Percentiles rank a stretch among this genome's conserved stretches.
phyloP scores from a whole-genome alignment of 1,284 basidiomycete genomes.

The Coriolopsis trogii region DNA sequence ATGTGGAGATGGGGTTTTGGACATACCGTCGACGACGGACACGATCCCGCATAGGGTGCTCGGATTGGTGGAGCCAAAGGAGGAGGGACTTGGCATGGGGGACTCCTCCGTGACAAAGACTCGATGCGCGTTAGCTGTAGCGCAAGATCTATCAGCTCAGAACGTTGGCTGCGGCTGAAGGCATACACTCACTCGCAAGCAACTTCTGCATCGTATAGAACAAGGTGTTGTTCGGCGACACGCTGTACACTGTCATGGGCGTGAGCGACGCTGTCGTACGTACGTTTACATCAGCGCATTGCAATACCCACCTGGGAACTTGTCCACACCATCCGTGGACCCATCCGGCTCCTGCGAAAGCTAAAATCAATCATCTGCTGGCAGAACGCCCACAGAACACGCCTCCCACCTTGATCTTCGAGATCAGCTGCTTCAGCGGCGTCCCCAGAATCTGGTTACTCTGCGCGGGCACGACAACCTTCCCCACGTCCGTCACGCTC shows the following conservation, averaged over 20 bases:
- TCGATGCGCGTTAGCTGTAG: slow-evolving; percentile 72
- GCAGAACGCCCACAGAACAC: slow-evolving; percentile 4
- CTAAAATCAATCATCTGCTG: neutral
- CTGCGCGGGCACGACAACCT: slow-evolving; percentile 75
- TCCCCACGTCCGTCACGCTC: slow-evolving; percentile 77
- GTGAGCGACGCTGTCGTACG: neutral
- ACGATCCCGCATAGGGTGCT: slow-evolving; percentile 71
- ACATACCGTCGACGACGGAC: slow-evolving; percentile 77
- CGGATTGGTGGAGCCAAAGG: slow-evolving; percentile 38
- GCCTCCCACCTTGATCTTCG: slow-evolving; percentile 61
- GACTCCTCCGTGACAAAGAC: slow-evolving; percentile 73
- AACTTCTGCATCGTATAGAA: slow-evolving; percentile 75
- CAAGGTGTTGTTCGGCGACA: slow-evolving; percentile 61
- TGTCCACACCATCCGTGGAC: slow-evolving; percentile 70
- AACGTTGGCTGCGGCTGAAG: neutral
- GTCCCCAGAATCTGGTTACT: slow-evolving; percentile 72
- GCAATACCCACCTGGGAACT: slow-evolving; percentile 62
- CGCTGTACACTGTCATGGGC: slow-evolving; percentile 62
- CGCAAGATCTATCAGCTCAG: neutral
- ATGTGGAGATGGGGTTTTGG: neutral
- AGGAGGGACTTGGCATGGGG: slow-evolving; percentile 44
- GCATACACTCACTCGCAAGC: slow-evolving; percentile 63
- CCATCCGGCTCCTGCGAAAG: slow-evolving; percentile 59
- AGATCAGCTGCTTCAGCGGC: slow-evolving; percentile 66
- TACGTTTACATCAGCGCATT: neutral